Base-by-base conservation (phyloP, 169 alveolate species). In the Plasmodium relictum region DNA sequence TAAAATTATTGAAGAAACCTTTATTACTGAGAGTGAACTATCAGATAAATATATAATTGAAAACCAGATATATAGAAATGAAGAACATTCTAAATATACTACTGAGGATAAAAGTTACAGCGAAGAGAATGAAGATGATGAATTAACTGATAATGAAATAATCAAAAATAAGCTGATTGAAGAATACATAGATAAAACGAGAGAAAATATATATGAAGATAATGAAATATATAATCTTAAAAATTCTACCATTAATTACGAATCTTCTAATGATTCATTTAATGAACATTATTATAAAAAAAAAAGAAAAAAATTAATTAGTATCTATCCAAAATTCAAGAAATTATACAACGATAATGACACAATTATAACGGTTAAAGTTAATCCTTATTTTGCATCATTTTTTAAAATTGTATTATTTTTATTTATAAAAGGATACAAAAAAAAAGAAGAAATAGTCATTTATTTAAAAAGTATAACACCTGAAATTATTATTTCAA, bases 341-440 rank as follows among this genome's bases (percentile, higher is more conserved):
- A 78, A 78, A 63, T 44, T 78, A 16, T 78, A 62, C 52, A 78
- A 44, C 22, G 89, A 78, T 12, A 78, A 76, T 2, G 66, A 78
- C 41, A 65, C 76, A 37, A n/a, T 76, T 58, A 48, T 78, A 6
- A 63, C 74, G 5, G 16, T 78, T 22, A 16, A 61, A 12, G n/a
- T 78, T 18, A 20, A 48, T 65, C 89, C 89, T 14, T 14, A 18
- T 16, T 78, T 78, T 78, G 89, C 89, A n/a, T 54, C 89, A 48
- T 78, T 78, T 78, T 78, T 45, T 54, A 78, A 78, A 78, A 78
- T 78, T 45, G 78, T 26, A 12, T 18, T 78, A 63, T 78, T 63
- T 58, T 16, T 78, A 50, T 78, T 63, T 78, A 78, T 78, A 63
- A 78, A 69, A 63, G 89, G 89, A 66, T 78, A 78, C 22, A 63